Evolutionary conservation across 1,284 basidiomycete species (phyloP), one percentile per base, ranked within the genome.

Genomic region (Spongispora temasekensis): DNA sequence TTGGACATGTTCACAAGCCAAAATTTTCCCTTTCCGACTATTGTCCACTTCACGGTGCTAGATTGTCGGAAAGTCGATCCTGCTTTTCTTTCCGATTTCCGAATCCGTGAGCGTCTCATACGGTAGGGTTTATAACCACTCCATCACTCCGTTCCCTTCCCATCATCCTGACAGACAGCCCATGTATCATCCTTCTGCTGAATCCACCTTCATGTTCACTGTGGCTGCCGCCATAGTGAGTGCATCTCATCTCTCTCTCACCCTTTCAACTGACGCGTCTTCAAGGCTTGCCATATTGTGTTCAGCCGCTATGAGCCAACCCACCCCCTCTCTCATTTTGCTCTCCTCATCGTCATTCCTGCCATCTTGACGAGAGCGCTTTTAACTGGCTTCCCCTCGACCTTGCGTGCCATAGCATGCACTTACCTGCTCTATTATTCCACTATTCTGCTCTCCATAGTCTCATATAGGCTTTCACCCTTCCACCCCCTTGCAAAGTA

Each of bases 41-140:
- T 66, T 74, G 69, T 56, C 70, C 23, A 61, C 64, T 67, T 69
- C 65, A 65, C 65, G 52, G 50, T 64, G 62, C 63, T 60, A 75
- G 71, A 76, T 76, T 74, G 74, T 76, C 73, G 62, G 65, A 72
- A 71, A 72, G 71, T 75, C 73, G 75, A 75, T 76, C 72, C 68
- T 71, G 62, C 64, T 56, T 56, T 56, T 50, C 3, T 62, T 65
- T 73, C 70, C 72, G 74, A 56, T 34, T 67, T 64, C 71, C 71
- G 70, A 75, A 67, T 61, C 71, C 71, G 73, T 54, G 59, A 64
- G 65, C 74, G 69, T 62, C 65, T 72, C 55, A 40, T 54, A 31
- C 61, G 56, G 44, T 60, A 54, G 56, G 55, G 27, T 64, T 72
- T 73, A 72, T 74, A 75, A 65, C 59, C 17, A 35, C 58, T 54